Evolutionary conservation across 2,329 filamentous ascomycete species (phyloP).

Genomic region (Pseudocercospora crystallina): DNA sequence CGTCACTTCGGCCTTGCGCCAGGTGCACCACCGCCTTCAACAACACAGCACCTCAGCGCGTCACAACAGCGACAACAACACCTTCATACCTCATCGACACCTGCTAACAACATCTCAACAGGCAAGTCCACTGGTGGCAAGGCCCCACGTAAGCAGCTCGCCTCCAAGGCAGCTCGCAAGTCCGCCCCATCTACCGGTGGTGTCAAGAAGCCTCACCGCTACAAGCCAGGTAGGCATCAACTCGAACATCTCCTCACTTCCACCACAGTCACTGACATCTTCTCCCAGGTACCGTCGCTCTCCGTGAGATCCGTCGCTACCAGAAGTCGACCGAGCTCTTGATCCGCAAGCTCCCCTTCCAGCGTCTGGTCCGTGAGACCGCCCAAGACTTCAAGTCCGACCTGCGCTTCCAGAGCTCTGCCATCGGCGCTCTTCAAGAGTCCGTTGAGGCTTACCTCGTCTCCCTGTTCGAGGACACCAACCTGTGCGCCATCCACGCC

Average conservation of each 20-base stretch:
- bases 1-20: conserved; percentile 23
- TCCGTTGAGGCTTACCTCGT: conserved; percentile 95
- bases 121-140: conserved; percentile 75
- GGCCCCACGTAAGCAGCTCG: conserved; percentile 88
- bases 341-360: conserved; percentile 76
- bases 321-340: conserved; percentile 88
- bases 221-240: conserved; percentile 49
- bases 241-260: conserved; percentile 7
- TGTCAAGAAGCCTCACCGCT: conserved; percentile 58
- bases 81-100: conserved; percentile 15
- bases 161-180: conserved; percentile 99
- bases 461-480: conserved; percentile 94
- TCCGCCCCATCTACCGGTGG: conserved; percentile 89
- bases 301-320: conserved; percentile 88
- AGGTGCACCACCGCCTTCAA: conserved; percentile 14
- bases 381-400: conserved; percentile 64
- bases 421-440: conserved; percentile 90
- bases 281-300: conserved; percentile 69
- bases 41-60: conserved; percentile 19
- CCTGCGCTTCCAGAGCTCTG: conserved; percentile 93
- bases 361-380: conserved; percentile 76
- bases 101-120: conserved; percentile 42
- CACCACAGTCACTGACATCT: conserved; percentile 26
- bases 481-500: conserved; percentile 93
- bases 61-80: conserved; percentile 20